phyloP scores from a whole-genome alignment of 306 rosid genomes.

The Rubus parviflorus region DNA sequence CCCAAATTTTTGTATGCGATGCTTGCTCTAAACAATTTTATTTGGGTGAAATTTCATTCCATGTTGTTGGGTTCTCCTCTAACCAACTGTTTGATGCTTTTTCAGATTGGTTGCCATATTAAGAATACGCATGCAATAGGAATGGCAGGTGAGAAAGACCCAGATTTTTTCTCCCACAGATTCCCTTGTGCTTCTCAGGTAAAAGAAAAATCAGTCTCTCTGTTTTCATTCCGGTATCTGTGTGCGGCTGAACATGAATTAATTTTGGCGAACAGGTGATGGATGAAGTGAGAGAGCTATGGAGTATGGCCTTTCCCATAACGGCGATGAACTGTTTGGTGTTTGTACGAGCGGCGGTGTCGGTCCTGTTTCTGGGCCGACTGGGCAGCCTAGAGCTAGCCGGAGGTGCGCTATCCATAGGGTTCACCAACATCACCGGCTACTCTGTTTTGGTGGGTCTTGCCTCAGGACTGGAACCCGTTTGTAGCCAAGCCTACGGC shows the following conservation, averaged over 20 bases:
- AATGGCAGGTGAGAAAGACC: conserved; percentile 50
- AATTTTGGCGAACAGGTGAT: conserved; percentile 41
- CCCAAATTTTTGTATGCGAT: not conserved
- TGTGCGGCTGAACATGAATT: not conserved
- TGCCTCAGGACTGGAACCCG: conserved; percentile 90
- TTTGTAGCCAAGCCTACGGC: conserved; percentile 88
- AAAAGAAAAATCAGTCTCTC: not conserved
- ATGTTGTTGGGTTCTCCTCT: not conserved
- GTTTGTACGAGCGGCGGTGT: conserved; percentile 68
- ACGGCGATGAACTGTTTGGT: conserved; percentile 74
- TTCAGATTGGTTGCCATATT: conserved; percentile 14
- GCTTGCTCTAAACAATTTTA: not conserved
- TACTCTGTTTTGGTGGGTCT: conserved; percentile 89
- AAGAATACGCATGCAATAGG: not conserved
- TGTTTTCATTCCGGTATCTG: not conserved
- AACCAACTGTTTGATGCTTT: conserved; percentile 46
- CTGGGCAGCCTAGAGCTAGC: conserved; percentile 92
- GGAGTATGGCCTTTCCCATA: conserved; percentile 75
- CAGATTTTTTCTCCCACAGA: conserved; percentile 53
- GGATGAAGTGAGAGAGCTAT: conserved; percentile 75
- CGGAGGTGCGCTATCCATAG: conserved; percentile 92
- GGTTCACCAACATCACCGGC: conserved; percentile 97
- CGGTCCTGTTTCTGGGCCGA: conserved; percentile 72
- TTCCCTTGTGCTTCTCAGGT: conserved; percentile 72
- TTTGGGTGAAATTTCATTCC: not conserved